These are phyloP conservation scores for Abortiporus biennis DNA, from an alignment of 1,284 basidiomycete genomes.

Conservation along the genomic window DNA sequence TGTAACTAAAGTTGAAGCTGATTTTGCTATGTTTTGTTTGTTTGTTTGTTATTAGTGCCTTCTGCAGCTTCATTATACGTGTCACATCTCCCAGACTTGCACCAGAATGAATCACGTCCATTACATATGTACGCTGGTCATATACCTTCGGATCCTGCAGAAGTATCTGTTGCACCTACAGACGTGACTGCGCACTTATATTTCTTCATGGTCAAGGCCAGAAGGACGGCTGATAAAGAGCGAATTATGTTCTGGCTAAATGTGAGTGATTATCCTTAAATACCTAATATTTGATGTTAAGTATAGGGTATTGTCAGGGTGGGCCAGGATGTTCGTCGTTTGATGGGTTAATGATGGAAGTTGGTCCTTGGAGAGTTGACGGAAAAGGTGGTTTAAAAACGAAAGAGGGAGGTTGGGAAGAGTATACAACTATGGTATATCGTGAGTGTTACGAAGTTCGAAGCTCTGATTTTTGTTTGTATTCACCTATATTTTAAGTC, in stretches of 20 bases:
- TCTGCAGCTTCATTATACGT: slow-evolving; percentile 86
- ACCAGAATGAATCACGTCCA: slow-evolving; percentile 64
- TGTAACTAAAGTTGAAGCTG: background rate
- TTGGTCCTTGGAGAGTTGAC: slow-evolving; percentile 87
- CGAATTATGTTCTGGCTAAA: slow-evolving; percentile 97
- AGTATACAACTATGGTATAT: slow-evolving; percentile 95
- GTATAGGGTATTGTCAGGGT: slow-evolving; percentile 45
- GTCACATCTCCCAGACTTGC: slow-evolving; percentile 66
- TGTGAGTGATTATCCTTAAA: slow-evolving; percentile 37
- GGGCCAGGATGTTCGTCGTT: slow-evolving; percentile 97
- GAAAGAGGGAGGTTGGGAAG: slow-evolving; percentile 94
- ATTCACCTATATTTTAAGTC: slow-evolving; percentile 41
- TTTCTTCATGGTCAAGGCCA: slow-evolving; percentile 89
- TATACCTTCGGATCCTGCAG: slow-evolving; percentile 73
- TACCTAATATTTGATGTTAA: slow-evolving; percentile 1
- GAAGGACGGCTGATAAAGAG: slow-evolving; percentile 82
- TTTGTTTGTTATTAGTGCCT: slow-evolving; percentile 38
- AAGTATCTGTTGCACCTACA: slow-evolving; percentile 35
- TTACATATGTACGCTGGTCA: slow-evolving; percentile 80
- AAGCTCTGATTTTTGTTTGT: slow-evolving; percentile 1
- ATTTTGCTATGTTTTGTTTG: background rate
- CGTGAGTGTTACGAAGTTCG: slow-evolving; percentile 41
- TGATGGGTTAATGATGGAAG: slow-evolving; percentile 97
- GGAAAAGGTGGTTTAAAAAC: slow-evolving; percentile 75
- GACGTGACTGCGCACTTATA: slow-evolving; percentile 76